Base-by-base conservation (phyloP, 2,329 filamentous ascomycete species). In the Penicillium decumbens region DNA sequence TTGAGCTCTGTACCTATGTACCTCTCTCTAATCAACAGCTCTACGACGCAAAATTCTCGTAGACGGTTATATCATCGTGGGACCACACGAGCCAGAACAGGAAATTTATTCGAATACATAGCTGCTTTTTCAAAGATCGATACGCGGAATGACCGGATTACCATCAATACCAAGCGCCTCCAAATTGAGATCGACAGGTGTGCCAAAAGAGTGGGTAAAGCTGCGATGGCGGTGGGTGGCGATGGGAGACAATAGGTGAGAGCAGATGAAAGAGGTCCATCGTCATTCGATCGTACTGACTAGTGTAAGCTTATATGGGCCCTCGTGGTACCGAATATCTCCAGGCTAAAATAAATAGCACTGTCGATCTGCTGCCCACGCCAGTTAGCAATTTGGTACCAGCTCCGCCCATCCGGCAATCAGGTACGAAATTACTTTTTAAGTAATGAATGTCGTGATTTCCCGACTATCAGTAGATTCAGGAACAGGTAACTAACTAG, bases 131-230 rank as follows among this genome's bases (percentile, higher is more conserved):
- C 20, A 23, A 23, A 23, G 45, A 28, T 27, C 40, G 24, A 45
- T 51, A 50, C 8, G 41, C 47, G 50, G 53, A 53, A 55, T 47
- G 45, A 49, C 42, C 53, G 53, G 50, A 50, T 39, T 23, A n/a
- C 39, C 47, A 42, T 35, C 23, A 8, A 38, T 41, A n/a, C 15
- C 12, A 33, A 7, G 44, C 10, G 18, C 33, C 33, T 37, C 18
- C 49, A 56, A 41, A 56, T 56, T 56, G 24, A 47, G 54, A 56
- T 56, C 54, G 50, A 47, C 54, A 49, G 41, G 41, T 42, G 33
- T 41, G 43, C 29, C 39, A 44, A 20, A 25, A 23, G 27, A 18
- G 40, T 32, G 43, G 38, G 37, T 45, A 20, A 6, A 10, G 18
- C 15, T 37, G 3, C 15, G 33, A 37, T 37, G 33, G 4, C 15